Evolutionary conservation across 495 filamentous ascomycete species (phyloP).

Genomic region (Parathielavia appendiculata): DNA sequence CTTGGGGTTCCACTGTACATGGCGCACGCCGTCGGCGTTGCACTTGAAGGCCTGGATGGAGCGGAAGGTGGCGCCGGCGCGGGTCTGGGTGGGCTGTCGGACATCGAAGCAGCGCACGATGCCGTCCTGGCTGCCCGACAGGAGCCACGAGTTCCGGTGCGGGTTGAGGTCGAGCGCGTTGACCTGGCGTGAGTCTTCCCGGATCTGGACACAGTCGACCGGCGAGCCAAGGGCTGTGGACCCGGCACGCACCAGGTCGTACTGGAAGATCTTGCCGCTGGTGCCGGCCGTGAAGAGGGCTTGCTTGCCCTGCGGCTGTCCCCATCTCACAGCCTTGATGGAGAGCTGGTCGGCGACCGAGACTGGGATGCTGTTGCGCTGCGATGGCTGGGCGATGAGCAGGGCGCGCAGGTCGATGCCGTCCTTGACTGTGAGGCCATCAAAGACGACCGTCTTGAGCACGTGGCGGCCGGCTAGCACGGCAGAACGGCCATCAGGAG

Average conservation of each 20-base stretch:
- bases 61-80: conserved; percentile 42
- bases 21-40: conserved; percentile 71
- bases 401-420: conserved; percentile 73
- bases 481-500: conserved; percentile 67
- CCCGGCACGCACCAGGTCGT: conserved; percentile 64
- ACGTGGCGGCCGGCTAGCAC: conserved; percentile 78
- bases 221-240: conserved; percentile 40
- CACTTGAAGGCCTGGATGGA: conserved; percentile 43
- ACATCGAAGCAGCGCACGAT: conserved; percentile 65
- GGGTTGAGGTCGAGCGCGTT: conserved; percentile 90
- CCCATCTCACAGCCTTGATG: conserved; percentile 82
- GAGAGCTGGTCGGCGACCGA: conserved; percentile 65
- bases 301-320: conserved; percentile 41
- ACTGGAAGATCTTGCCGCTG: conserved; percentile 81
- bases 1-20: conserved; percentile 83
- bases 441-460: conserved; percentile 73
- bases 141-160: conserved; percentile 64
- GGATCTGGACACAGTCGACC: conserved; percentile 64
- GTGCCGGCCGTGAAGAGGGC: conserved; percentile 79
- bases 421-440: conserved; percentile 64
- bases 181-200: conserved; percentile 84
- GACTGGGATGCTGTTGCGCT: conserved; percentile 49
- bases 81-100: conserved; percentile 34
- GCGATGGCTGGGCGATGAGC: conserved; percentile 64
- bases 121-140: conserved; percentile 90